Evolutionary conservation across 495 filamentous ascomycete species (phyloP).

Genomic region (Mytilinidion resinicola): DNA sequence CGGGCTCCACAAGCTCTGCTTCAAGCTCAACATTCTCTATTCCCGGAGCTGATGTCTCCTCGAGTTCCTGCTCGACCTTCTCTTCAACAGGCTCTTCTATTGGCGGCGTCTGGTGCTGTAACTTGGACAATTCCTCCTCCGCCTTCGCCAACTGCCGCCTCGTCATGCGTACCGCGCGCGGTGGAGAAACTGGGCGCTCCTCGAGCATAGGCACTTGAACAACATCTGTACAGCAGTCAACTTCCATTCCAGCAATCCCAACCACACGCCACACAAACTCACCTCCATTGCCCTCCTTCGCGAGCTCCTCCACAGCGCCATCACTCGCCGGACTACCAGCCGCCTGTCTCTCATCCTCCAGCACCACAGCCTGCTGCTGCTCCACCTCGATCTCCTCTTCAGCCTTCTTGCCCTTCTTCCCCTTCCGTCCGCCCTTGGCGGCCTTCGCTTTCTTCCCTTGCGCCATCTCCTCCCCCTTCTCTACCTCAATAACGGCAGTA

Average conservation of each 20-base stretch:
- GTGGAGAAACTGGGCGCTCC: constrained; percentile 16
- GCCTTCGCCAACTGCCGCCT: constrained; percentile 25
- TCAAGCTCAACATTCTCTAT: neutral
- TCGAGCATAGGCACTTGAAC: constrained; percentile 25
- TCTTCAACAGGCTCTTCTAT: neutral
- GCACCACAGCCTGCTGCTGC: constrained; percentile 4
- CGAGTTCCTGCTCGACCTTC: constrained; percentile 4
- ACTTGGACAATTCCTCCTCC: constrained; percentile 7
- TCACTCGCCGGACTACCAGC: constrained; percentile 24
- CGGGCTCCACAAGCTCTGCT: neutral
- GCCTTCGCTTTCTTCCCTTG: constrained; percentile 17
- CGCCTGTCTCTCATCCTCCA: constrained; percentile 23
- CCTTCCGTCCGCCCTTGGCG: constrained; percentile 18
- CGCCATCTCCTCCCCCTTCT: constrained; percentile 1
- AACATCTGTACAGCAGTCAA: constrained; percentile 15
- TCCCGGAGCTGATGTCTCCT: constrained; percentile 3
- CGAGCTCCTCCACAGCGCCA: constrained; percentile 20
- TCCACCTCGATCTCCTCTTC: constrained; percentile 3
- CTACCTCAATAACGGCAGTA: constrained; percentile 4
- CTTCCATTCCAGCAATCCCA: constrained; percentile 5
- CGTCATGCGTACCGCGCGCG: constrained; percentile 27
- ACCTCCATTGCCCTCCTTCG: constrained; percentile 13
- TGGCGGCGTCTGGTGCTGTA: neutral
- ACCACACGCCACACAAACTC: neutral
- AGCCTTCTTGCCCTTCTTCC: constrained; percentile 13